These are phyloP conservation scores for Ascobolus immersus DNA, from an alignment of 495 filamentous ascomycete species.

Conservation along the genomic window DNA sequence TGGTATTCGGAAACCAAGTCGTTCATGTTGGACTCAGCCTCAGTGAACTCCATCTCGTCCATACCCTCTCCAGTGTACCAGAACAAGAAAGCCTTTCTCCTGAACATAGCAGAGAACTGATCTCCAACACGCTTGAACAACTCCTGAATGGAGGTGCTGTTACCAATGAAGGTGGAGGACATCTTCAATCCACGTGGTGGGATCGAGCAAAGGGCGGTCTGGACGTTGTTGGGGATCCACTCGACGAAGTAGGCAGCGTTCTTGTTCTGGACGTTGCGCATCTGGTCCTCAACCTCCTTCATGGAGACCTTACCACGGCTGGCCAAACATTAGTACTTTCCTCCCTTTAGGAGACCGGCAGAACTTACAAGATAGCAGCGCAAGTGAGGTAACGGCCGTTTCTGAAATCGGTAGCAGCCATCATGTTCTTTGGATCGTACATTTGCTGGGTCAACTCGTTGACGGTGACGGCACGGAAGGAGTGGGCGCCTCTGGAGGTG, in stretches of 20 bases:
- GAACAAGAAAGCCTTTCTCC: slow-evolving; percentile 99
- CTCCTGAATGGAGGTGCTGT: slow-evolving; percentile 99
- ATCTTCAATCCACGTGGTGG: slow-evolving; percentile 95
- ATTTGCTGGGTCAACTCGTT: slow-evolving; percentile 99
- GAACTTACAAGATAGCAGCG: slow-evolving; percentile 68
- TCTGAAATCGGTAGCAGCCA: slow-evolving; percentile 98
- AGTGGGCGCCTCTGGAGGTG: slow-evolving; percentile 79
- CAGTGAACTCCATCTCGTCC: slow-evolving; percentile 99
- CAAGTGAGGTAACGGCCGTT: slow-evolving; percentile 99
- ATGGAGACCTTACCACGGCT: slow-evolving; percentile 98
- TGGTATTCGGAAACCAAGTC: slow-evolving; percentile 99
- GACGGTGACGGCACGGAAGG: slow-evolving; percentile 91
- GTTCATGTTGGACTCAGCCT: slow-evolving; percentile 99
- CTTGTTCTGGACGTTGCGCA: slow-evolving; percentile 99
- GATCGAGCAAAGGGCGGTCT: slow-evolving; percentile 98
- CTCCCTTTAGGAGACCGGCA: background rate
- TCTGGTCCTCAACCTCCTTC: slow-evolving; percentile 99
- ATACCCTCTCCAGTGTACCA: slow-evolving; percentile 99
- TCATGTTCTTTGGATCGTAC: slow-evolving; percentile 99
- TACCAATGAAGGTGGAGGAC: slow-evolving; percentile 97
- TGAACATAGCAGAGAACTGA: slow-evolving; percentile 99
- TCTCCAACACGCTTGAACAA: slow-evolving; percentile 99
- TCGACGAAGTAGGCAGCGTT: slow-evolving; percentile 99
- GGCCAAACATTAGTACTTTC: slow-evolving; percentile 14
- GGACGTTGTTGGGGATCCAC: slow-evolving; percentile 99